These are phyloP conservation scores for Penicillium aurantiogriseum DNA, from an alignment of 2,329 filamentous ascomycete species.

Conservation along the genomic window DNA sequence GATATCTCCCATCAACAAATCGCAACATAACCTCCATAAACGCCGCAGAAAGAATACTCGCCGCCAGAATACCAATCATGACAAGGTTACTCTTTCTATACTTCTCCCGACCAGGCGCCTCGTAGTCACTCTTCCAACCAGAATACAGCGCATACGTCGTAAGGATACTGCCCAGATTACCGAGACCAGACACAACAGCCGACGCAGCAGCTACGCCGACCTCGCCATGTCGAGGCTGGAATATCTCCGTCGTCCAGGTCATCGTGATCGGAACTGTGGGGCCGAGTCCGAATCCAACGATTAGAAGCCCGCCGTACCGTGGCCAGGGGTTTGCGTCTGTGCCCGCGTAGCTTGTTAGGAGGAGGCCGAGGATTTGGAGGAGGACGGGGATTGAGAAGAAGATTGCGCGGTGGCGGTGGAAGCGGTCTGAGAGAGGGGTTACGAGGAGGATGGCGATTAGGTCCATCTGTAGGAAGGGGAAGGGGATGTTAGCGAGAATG, in stretches of 20 bases:
- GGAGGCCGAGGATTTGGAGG: slow-evolving; percentile 78
- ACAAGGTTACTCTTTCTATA: slow-evolving; percentile 81
- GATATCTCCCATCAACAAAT: slow-evolving; percentile 36
- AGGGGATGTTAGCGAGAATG: background rate
- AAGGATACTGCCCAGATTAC: slow-evolving; percentile 80
- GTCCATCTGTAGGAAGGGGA: slow-evolving; percentile 62
- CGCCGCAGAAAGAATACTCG: slow-evolving; percentile 68
- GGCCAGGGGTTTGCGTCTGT: slow-evolving; percentile 67
- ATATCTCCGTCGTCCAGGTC: slow-evolving; percentile 90
- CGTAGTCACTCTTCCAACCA: slow-evolving; percentile 76
- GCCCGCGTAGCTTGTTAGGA: slow-evolving; percentile 73
- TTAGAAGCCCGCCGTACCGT: slow-evolving; percentile 81
- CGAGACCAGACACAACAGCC: slow-evolving; percentile 80
- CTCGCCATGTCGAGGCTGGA: slow-evolving; percentile 84
- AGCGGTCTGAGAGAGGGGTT: slow-evolving; percentile 82
- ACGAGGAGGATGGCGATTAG: slow-evolving; percentile 81
- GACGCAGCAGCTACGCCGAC: slow-evolving; percentile 84
- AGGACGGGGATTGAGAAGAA: slow-evolving; percentile 76
- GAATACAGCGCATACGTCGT: slow-evolving; percentile 89
- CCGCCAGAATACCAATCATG: slow-evolving; percentile 80
- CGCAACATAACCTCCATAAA: slow-evolving; percentile 65
- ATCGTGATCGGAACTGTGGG: slow-evolving; percentile 91
- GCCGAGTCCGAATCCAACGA: slow-evolving; percentile 86
- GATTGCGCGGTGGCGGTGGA: slow-evolving; percentile 73
- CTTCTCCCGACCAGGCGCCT: slow-evolving; percentile 61